phyloP scores from a whole-genome alignment of 2,329 filamentous ascomycete genomes.

The Aspergillus fumigatus region DNA sequence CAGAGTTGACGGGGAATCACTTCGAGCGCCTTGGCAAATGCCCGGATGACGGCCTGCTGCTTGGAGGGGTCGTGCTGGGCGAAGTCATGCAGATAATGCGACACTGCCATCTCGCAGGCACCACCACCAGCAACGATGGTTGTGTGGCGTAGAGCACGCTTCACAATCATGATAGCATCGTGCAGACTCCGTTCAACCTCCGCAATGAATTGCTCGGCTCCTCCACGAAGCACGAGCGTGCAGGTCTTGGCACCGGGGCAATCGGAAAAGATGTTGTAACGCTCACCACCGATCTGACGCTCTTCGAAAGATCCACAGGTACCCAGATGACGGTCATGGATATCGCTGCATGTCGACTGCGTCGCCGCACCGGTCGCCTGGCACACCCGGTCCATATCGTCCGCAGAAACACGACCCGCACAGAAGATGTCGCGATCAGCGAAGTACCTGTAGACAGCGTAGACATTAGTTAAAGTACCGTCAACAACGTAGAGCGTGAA shows the following conservation, averaged over 20 bases:
- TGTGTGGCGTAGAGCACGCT: constrained; percentile 92
- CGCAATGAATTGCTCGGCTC: constrained; percentile 97
- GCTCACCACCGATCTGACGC: constrained; percentile 92
- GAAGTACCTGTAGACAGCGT: constrained; percentile 58
- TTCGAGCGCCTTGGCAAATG: constrained; percentile 94
- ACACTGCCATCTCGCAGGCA: constrained; percentile 94
- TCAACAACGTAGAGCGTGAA: not conserved
- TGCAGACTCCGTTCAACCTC: constrained; percentile 97
- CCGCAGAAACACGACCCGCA: constrained; percentile 82
- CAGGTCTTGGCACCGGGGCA: constrained; percentile 96
- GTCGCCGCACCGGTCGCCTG: constrained; percentile 88
- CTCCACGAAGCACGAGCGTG: constrained; percentile 89
- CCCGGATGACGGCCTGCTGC: constrained; percentile 96
- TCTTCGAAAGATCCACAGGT: constrained; percentile 90
- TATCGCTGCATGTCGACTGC: constrained; percentile 96
- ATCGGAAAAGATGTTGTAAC: constrained; percentile 97
- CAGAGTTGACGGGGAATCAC: constrained; percentile 95
- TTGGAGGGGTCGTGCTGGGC: constrained; percentile 89
- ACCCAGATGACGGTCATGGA: constrained; percentile 81
- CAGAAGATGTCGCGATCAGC: constrained; percentile 98
- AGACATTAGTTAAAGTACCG: not conserved
- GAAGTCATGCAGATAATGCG: constrained; percentile 84
- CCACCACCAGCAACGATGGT: constrained; percentile 93
- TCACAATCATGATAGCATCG: constrained; percentile 99
- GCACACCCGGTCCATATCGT: constrained; percentile 94